Evolutionary conservation across 2,329 filamentous ascomycete genomes (phyloP), one percentile per base, ranked within the genome.

Genomic region (Hypoxylon sp.): DNA sequence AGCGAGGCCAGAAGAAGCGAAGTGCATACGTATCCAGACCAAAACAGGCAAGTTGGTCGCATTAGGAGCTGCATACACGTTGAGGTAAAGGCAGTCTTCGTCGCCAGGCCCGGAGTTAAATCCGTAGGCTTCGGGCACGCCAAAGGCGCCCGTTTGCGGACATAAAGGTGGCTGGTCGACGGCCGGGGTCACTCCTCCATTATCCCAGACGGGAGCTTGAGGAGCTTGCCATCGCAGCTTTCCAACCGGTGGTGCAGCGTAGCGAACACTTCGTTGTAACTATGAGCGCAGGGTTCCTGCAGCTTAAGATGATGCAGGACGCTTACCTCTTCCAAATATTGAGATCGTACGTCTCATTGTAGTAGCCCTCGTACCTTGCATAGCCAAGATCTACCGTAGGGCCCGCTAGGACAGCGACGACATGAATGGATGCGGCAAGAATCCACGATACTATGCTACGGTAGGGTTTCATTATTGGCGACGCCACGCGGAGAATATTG

Each of bases 11-110:
- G 38, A 68, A 71, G 25, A 63, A 58, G 41, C 71, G 71, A 13
- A 71, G 68, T 14, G 56, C 74, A 48, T 74, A 77, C 74, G 80
- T 62, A 82, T 81, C 75, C 76, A 82, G 36, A 82, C 71, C 14
- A 81, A 66, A 7, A 82, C 80, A 0, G 80, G 80, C 7, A 82
- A 71, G 11, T 72, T 66, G 5, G 73, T 76, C 1, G 77, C 78
- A 63, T 79, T 75, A n/a, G 69, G 69, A 14, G 80, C 77, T 2
- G 75, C 72, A 48, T 75, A 79, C 5, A 80, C 74, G 45, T 75
- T 80, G 28, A 82, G 72, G 50, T 68, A 75, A 49, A 74, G 71
- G 43, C 71, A 72, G 38, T 73, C 74, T 64, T 76, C 74, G 48
- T 75, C 52, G 10, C 74, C 75, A 19, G 60, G 70, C 5, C 64